These are phyloP conservation scores for Funneliformis mosseae DNA, from an alignment of 192 early-diverging fungal species.

Conservation along the genomic window DNA sequence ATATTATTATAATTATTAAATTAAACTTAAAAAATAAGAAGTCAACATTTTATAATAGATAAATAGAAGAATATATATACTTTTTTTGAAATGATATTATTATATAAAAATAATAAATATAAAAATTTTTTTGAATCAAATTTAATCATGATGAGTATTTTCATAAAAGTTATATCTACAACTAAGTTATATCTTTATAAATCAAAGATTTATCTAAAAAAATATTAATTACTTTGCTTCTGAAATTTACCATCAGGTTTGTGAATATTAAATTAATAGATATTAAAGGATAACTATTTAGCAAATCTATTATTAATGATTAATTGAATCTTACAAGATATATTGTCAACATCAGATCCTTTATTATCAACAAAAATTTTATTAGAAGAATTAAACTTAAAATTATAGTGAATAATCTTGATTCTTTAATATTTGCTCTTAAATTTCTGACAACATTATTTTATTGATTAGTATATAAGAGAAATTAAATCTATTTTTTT, in stretches of 20 bases:
- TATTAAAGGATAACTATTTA: not conserved
- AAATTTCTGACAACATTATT: not conserved
- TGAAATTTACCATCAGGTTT: not conserved
- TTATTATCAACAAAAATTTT: not conserved
- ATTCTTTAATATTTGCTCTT: not conserved
- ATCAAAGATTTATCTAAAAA: not conserved
- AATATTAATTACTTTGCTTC: not conserved
- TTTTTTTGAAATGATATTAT: not conserved
- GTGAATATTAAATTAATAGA: conserved; percentile 2
- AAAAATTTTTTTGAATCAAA: not conserved
- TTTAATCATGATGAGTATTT: not conserved
- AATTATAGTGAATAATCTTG: conserved; percentile 1
- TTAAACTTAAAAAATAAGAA: not conserved
- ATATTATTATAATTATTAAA: not conserved
- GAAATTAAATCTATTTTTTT: no score
- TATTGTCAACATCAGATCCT: not conserved
- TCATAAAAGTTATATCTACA: not conserved
- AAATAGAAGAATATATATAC: not conserved
- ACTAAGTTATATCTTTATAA: not conserved
- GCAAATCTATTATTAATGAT: conserved; percentile 8
- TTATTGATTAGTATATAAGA: no score
- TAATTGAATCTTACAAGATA: not conserved
- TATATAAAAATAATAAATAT: not conserved
- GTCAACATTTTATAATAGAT: not conserved
- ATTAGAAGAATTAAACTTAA: not conserved